Evolutionary conservation across 352 stramenopile species (phyloP).

Genomic region (Globisporangium canariense): DNA sequence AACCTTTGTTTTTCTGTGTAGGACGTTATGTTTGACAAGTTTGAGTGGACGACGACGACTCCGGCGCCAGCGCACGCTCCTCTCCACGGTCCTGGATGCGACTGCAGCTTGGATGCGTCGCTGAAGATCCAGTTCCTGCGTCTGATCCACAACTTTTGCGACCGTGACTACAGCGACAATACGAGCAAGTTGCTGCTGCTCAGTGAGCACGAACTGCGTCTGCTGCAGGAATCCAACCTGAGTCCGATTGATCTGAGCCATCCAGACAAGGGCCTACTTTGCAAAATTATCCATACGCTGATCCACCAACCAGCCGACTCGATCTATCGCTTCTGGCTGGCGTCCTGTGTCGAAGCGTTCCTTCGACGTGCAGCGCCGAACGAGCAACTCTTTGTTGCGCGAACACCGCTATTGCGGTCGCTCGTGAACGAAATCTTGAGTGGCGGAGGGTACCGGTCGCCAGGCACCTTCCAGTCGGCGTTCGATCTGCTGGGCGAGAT

Average conservation of each 20-base stretch:
- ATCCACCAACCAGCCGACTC: slow-evolving; percentile 90
- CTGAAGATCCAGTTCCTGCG: slow-evolving; percentile 95
- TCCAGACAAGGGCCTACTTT: slow-evolving; percentile 81
- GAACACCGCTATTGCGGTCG: slow-evolving; percentile 84
- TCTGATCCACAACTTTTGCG: slow-evolving; percentile 96
- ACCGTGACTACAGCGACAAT: slow-evolving; percentile 90
- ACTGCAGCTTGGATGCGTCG: slow-evolving; percentile 94
- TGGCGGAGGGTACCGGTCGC: slow-evolving; percentile 73
- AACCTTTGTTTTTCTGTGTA: too few relatives aligned
- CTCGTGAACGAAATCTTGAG: slow-evolving; percentile 88
- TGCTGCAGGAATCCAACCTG: slow-evolving; percentile 44
- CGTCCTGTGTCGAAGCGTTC: slow-evolving; percentile 95
- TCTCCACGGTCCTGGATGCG: slow-evolving; percentile 82
- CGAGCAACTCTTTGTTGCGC: slow-evolving; percentile 91
- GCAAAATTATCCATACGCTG: slow-evolving; percentile 89
- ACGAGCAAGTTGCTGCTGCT: slow-evolving; percentile 79
- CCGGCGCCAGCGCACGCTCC: slow-evolving; percentile 46
- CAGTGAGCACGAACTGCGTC: slow-evolving; percentile 55
- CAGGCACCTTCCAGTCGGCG: slow-evolving; percentile 92
- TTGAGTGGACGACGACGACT: slow-evolving; percentile 76
- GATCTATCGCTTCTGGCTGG: slow-evolving; percentile 95
- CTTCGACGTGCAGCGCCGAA: slow-evolving; percentile 78
- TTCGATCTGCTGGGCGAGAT: slow-evolving; percentile 96
- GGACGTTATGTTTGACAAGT: slow-evolving; percentile 93
- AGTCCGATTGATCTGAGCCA: slow-evolving; percentile 64